These are phyloP conservation scores for Fraxinus paxiana DNA, from an alignment of 305 asterid genomes.

Conservation along the genomic window DNA sequence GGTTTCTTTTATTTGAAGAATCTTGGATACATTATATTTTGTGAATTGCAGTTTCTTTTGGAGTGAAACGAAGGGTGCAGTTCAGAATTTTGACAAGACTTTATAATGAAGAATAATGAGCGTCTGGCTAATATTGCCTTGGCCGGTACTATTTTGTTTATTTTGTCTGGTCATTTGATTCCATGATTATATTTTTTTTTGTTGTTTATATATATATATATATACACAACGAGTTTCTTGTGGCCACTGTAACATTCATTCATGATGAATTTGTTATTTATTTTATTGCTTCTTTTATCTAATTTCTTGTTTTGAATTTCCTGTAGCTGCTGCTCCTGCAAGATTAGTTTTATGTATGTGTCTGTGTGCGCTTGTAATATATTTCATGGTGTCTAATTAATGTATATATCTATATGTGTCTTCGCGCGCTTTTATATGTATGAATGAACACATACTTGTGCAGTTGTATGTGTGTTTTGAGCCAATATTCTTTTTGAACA, in stretches of 20 bases:
- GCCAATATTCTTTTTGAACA: not conserved
- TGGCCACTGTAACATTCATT: not conserved
- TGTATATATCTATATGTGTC: not conserved
- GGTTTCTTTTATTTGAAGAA: not conserved
- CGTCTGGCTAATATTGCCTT: slow-evolving; percentile 45
- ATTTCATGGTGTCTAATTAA: not conserved
- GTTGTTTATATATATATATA: too few relatives aligned
- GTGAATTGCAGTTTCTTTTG: slow-evolving; percentile 5
- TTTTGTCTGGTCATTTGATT: not conserved
- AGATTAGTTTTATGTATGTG: not conserved
- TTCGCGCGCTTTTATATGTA: not conserved
- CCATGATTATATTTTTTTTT: not conserved
- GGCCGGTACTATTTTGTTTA: slow-evolving; percentile 30
- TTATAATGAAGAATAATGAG: slow-evolving; percentile 37
- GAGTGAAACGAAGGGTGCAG: not conserved
- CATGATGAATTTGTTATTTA: not conserved
- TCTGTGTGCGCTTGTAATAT: not conserved
- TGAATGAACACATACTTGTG: not conserved
- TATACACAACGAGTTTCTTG: not conserved
- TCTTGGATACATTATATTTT: not conserved
- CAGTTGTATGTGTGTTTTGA: not conserved
- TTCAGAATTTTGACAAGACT: not conserved
- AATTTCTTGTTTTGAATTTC: not conserved
- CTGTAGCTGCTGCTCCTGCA: not conserved
- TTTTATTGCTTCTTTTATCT: not conserved